Base-by-base conservation (phyloP, 1,139 yeast species). In the Taphrina wiesneri region DNA sequence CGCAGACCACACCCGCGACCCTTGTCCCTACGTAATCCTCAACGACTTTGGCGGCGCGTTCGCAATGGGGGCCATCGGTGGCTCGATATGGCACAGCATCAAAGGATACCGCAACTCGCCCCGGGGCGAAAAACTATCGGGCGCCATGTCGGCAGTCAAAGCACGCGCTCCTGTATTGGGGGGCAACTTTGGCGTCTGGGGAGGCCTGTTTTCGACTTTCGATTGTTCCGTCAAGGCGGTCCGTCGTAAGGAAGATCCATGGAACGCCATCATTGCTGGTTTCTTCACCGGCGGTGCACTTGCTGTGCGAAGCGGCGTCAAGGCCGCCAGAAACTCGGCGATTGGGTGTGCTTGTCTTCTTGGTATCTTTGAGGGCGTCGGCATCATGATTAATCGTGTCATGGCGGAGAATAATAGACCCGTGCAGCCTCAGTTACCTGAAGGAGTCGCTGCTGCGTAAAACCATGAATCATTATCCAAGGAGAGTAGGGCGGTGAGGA, bases 121-220 rank as follows among this genome's bases (percentile, higher is more conserved):
- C 19, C 73, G 78, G 67, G 99, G 99, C 69, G 99, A 93, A 79
- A 86, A 60, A 41, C 15, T 60, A 30, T 17, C 26, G 70, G 99
- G 99, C 64, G 90, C 97, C 28, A 76, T 93, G 69, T 82, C 90
- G 45, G 98, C 98, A 64, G 87, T 93, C 73, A 90, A 91, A 77
- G 90, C 97, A 68, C 85, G 99, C 78, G 99, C 97, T 1, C 99
- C 99, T 51, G 97, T 93, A 62, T 92, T 93, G 67, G 99, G 99
- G 70, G 99, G 99, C 74, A 93, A 93, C 79, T 93, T 93, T 75
- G 99, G 99, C 79, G 97, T 90, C 51, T 93, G 99, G 99, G 99
- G 99, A 81, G 99, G 99, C 68, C 81, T 93, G 73, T 93, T 95
- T 76, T 90, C 97, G 45, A 88, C 96, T 6, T 95, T 87, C 76